Base-by-base conservation (phyloP, 768 basidiomycete species). In the Rhodotorula diobovata region DNA sequence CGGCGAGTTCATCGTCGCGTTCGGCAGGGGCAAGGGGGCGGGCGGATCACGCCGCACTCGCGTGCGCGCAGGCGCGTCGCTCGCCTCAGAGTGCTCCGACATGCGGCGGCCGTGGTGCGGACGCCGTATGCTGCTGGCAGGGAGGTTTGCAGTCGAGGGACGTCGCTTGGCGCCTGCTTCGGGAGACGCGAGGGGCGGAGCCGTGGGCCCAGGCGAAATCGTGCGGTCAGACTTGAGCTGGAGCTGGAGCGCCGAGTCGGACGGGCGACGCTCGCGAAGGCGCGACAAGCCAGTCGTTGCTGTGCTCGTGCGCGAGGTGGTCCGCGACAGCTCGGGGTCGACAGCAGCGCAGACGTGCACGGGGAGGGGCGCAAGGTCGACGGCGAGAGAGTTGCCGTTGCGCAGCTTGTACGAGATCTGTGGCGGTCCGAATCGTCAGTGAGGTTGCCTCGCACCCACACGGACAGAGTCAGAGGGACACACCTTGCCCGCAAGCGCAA, bases 31-130 rank as follows among this genome's bases (percentile, higher is more conserved):
- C 0, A 41, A 28, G 10, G 57, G 39, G 15, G n/a, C 46, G 0
- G 70, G 66, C 37, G 66, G 61, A 2, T 67, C 61, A 2, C 61
- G 57, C 21, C 70, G 61, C 15, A 50, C 41, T 3, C 57, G 41
- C 6, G 66, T 67, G 4, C 61, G 54, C 1, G 70, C 70, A 16
- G 70, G 70, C 45, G 67, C 58, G 12, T 32, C 53, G 63, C 46
- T 30, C 2, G 58, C 55, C 3, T 71, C 70, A 5, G 57, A 53
- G 39, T 67, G 61, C 18, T 59, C 70, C 20, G 70, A 67, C 32
- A 58, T 34, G 23, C 70, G 61, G 4, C 70, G 70, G 9, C 66
- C 58, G 10, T 28, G 58, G 28, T 45, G 16, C 3, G 28, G 37
- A 18, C 28, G 37, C 11, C 4, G 16, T 21, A 0, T 43, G 6